Evolutionary conservation across 345 rosid species (phyloP), one percentile per base, ranked within the genome.

Genomic region (Cochlearia excelsa): DNA sequence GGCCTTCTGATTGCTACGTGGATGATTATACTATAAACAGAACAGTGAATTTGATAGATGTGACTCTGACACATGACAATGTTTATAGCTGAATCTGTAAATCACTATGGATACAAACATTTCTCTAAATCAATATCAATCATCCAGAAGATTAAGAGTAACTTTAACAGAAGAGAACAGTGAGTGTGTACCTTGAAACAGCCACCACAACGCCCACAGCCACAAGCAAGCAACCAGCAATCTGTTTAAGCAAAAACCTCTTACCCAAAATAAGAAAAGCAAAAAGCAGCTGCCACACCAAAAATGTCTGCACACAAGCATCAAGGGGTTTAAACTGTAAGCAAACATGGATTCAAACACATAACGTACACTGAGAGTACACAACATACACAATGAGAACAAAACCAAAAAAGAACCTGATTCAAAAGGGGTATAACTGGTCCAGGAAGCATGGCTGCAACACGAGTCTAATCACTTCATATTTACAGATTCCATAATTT

Each of bases 371-470:
- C n/a, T 10, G 28, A 35, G n/a, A 56, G 9, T 11, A 57, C 8
- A 1, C 30, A 27, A 28, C 27, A 54, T 11, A 52, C 37, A 10
- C 5, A 23, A 30, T n/a, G 47, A 54, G 52, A 47, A 69, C 0
- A 1, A 57, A 33, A 49, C 46, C 40, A 35, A 75, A 65, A 61
- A 75, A 65, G 57, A 6, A 89, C 94, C 94, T 91, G 98, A 75
- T 70, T 81, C 74, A 87, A 50, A 62, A 91, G 69, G 0, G 98
- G 96, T 58, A 91, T 87, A 51, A 86, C 79, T 4, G 96, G 98
- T 71, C 98, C 96, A 11, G 98, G 94, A 65, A 91, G 94, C 80
- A 87, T 73, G 39, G 91, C 96, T 87, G 84, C 60, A 65, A 59
- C 61, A 72, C 26, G 31, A 69, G 35, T 47, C 41, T 46, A 53